These are phyloP conservation scores for Sporothrix euskadiensis DNA, from an alignment of 2,329 filamentous ascomycete genomes.

Conservation along the genomic window DNA sequence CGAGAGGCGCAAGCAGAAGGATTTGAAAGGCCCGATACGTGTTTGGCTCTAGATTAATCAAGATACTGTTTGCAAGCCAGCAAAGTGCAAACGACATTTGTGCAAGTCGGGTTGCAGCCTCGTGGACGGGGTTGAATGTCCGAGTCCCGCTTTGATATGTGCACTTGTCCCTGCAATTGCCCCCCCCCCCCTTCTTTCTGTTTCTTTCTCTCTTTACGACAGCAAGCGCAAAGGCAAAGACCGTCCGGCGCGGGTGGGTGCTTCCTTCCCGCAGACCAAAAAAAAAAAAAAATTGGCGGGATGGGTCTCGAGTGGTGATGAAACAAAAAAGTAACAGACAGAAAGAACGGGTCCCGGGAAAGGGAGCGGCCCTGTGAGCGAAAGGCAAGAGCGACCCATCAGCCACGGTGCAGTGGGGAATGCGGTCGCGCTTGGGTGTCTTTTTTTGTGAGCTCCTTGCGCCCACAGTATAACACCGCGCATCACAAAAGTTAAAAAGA, in stretches of 20 bases:
- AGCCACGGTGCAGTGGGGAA: background rate
- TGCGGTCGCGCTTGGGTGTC: background rate
- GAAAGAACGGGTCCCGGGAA: background rate
- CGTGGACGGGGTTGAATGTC: background rate
- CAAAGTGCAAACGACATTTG: background rate
- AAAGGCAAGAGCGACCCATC: background rate
- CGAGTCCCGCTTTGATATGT: background rate
- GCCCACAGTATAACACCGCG: background rate
- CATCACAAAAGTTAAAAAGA: too few species aligned
- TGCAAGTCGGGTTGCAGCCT: background rate
- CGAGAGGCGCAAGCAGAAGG: background rate
- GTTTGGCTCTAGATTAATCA: background rate
- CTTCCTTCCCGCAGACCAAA: slow-evolving; percentile 7
- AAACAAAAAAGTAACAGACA: slow-evolving; percentile 1
- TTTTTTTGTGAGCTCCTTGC: background rate
- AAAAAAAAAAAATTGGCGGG: background rate
- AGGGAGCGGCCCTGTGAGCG: background rate
- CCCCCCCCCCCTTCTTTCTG: background rate
- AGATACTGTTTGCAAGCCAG: background rate
- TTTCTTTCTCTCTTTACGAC: background rate
- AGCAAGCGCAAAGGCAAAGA: slow-evolving; percentile 2
- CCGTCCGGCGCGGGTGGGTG: background rate
- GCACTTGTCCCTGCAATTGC: background rate
- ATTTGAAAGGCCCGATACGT: background rate
- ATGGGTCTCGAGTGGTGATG: slow-evolving; percentile 11